Percentiles rank a stretch among this genome's conserved stretches.
phyloP scores from a whole-genome alignment of 371 early-diverging fungal genomes.

The Mortierella sp. region DNA sequence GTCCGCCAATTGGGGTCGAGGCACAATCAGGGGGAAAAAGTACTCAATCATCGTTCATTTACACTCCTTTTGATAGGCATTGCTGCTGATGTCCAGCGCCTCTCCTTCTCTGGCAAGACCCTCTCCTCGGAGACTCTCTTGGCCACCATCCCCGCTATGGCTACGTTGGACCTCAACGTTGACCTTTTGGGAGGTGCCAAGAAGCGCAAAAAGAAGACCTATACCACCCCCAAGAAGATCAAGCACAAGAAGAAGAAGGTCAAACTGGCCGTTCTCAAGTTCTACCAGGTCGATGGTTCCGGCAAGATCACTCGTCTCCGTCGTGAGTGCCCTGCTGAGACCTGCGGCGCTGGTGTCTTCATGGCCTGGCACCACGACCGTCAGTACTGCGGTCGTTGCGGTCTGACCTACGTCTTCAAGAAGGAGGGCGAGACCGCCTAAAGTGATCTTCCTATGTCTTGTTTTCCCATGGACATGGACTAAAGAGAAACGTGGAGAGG shows the following conservation, averaged over 20 bases:
- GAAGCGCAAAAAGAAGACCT: conserved; percentile 99
- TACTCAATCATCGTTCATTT: too few species aligned
- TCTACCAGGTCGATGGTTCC: conserved; percentile 97
- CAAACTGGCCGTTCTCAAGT: conserved; percentile 96
- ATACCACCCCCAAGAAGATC: conserved; percentile 99
- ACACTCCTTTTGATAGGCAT: conserved; percentile 67
- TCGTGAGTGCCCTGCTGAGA: conserved; percentile 94
- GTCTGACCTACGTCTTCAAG: conserved; percentile 71
- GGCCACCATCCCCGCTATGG: conserved; percentile 89
- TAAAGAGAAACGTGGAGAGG: not conserved
- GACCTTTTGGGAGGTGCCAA: conserved; percentile 92
- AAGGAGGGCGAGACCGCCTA: conserved; percentile 57
- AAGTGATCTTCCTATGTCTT: conserved; percentile 11
- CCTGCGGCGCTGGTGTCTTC: conserved; percentile 99
- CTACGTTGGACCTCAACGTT: conserved; percentile 87
- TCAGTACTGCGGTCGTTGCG: conserved; percentile 89
- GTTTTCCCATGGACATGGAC: not conserved
- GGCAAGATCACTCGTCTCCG: conserved; percentile 98
- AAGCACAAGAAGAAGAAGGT: conserved; percentile 99
- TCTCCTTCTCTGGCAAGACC: conserved; percentile 95
- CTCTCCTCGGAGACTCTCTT: conserved; percentile 86
- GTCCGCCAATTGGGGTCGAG: too few species aligned
- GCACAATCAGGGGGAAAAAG: too few species aligned
- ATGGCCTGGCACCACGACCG: conserved; percentile 97
- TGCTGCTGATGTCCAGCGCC: conserved; percentile 92